Conservation (phyloP, 192 early-diverging fungal genomes). For the Podila minutissima region DNA sequence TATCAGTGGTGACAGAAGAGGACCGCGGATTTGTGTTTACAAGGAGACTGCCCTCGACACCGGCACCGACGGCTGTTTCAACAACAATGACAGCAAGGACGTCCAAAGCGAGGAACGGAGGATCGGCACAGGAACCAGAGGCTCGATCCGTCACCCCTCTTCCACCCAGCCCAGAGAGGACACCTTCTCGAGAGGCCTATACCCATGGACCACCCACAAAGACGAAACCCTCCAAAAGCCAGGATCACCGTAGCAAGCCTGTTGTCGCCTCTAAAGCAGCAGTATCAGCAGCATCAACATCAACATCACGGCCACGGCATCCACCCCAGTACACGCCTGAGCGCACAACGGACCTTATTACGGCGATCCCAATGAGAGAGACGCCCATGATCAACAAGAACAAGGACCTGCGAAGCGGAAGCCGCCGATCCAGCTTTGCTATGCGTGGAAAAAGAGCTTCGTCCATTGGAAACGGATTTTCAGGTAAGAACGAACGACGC, state of each 20-base stretch:
- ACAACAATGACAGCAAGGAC: not conserved
- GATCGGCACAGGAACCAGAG: not conserved
- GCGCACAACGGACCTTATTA: slow-evolving; percentile 16
- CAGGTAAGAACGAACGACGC: not conserved
- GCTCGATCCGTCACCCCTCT: slow-evolving; percentile 6
- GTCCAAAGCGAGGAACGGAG: not conserved
- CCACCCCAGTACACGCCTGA: slow-evolving; percentile 8
- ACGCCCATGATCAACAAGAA: slow-evolving; percentile 47
- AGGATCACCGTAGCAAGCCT: not conserved
- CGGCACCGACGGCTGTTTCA: not conserved
- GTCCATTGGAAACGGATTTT: slow-evolving; percentile 42
- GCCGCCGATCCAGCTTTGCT: slow-evolving; percentile 35
- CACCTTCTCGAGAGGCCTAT: slow-evolving; percentile 19
- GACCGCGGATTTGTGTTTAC: slow-evolving; percentile 48
- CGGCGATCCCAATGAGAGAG: slow-evolving; percentile 42
- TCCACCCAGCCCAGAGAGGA: slow-evolving; percentile 28
- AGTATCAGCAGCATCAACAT: slow-evolving; percentile 8
- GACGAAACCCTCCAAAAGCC: not conserved
- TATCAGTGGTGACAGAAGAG: slow-evolving; percentile 25
- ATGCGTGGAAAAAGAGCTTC: slow-evolving; percentile 43
- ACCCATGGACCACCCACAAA: not conserved
- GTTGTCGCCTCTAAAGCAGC: not conserved
- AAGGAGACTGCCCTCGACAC: slow-evolving; percentile 18
- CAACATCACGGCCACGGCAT: not conserved
- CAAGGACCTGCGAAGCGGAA: slow-evolving; percentile 36